These are phyloP conservation scores for Globisporangium canariense DNA, from an alignment of 352 stramenopile species.

Conservation along the genomic window DNA sequence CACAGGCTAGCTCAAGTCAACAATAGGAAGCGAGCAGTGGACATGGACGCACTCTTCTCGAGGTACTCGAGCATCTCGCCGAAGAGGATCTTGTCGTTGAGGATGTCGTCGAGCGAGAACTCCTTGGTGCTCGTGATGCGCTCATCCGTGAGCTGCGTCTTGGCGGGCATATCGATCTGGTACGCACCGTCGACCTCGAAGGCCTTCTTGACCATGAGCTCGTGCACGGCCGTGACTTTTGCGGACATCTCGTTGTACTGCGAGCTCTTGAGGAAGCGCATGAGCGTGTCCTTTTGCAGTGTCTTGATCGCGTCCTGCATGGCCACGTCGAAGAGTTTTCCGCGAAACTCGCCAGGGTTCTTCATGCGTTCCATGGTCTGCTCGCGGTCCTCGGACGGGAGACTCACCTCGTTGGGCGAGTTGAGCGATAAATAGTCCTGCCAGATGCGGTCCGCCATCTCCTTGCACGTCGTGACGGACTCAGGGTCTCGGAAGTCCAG, in stretches of 20 bases:
- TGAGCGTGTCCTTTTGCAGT: conserved; percentile 77
- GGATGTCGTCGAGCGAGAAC: conserved; percentile 79
- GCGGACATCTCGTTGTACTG: conserved; percentile 78
- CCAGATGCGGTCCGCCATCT: conserved; percentile 84
- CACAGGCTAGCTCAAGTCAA: neutral
- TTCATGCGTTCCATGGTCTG: conserved; percentile 84
- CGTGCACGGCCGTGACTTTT: conserved; percentile 49
- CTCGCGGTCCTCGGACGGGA: conserved; percentile 74
- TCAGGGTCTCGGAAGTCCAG: conserved; percentile 80
- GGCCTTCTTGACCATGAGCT: conserved; percentile 62
- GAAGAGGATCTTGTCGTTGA: conserved; percentile 80
- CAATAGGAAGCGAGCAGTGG: neutral
- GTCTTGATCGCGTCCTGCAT: conserved; percentile 85
- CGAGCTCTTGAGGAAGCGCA: conserved; percentile 69
- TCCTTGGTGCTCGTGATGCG: conserved; percentile 44
- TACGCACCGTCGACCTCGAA: conserved; percentile 68
- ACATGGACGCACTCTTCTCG: conserved; percentile 61
- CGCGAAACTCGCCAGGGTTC: conserved; percentile 63
- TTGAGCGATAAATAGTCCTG: conserved; percentile 81
- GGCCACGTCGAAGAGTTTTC: conserved; percentile 81
- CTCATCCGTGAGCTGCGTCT: conserved; percentile 57
- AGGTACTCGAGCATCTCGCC: conserved; percentile 84
- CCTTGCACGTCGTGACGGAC: conserved; percentile 74
- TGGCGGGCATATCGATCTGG: conserved; percentile 54
- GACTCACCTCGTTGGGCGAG: conserved; percentile 79